Evolutionary conservation across 192 early-diverging fungal genomes (phyloP), one percentile per base, ranked within the genome.

Genomic region (Thamnidium elegans): DNA sequence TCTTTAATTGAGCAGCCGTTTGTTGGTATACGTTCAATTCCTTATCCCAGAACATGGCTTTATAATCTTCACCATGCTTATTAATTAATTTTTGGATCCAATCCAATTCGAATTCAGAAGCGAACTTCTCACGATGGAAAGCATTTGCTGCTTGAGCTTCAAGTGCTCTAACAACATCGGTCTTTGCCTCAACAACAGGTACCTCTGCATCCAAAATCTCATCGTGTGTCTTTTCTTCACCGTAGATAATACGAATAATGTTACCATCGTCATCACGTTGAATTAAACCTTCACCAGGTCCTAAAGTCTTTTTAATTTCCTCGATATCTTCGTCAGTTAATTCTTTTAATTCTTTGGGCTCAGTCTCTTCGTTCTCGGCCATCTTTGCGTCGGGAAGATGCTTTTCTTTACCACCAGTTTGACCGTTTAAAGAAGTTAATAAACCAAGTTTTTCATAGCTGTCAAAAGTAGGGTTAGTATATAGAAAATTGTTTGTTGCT

Each of bases 1-100:
- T 86, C 69, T 82, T 83, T 47, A 91, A 50, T 58, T 91, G 86
- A 47, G 76, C 70, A 31, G 71, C 79, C 3, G 90, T 89, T 51
- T 85, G 80, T 63, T 92, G 90, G 68, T 88, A 82, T 21, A 67
- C 71, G 64, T 92, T 92, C 58, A 92, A 72, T 46, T 83, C 73
- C 47, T 82, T 82, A 55, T 92, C 90, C 86, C 87, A 82, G 62
- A 89, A 89, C 90, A 92, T 92, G 46, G 86, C 87, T 11, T 86
- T 70, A 63, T 90, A 92, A 55, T 92, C 78, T 46, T 86, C 76
- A 0, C 87, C 88, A 52, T 92, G 87, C 71, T 84, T 87, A n/a
- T 81, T 80, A 15, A 90, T 75, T 73, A 88, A 66, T 20, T 77
- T 66, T 48, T 84, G 79, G 3, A 87, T 62, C 77, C 76, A 86